A percentile compares a stretch with the other conserved stretches of the same genome.
Conservation (phyloP, 352 stramenopile genomes). For the Elongisporangium prolatum region DNA sequence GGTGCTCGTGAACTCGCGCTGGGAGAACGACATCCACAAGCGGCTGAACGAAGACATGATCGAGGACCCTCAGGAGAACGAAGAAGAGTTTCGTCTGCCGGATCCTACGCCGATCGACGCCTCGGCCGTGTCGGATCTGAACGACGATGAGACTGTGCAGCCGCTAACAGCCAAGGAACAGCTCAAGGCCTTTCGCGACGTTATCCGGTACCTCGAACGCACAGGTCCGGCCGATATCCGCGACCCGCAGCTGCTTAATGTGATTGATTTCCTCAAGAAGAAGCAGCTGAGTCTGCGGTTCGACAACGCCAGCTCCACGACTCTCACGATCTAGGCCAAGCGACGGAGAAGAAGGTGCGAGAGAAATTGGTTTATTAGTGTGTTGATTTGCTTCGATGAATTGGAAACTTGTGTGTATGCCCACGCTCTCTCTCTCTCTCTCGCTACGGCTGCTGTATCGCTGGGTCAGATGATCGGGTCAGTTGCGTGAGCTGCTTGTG, state of each 20-base stretch:
- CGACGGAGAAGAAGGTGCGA: background rate
- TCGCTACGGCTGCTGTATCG: background rate
- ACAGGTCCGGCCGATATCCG: conserved; percentile 57
- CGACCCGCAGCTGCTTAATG: conserved; percentile 65
- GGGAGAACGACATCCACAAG: conserved; percentile 89
- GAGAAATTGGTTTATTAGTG: background rate
- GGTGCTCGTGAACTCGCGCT: conserved; percentile 83
- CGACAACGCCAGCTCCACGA: conserved; percentile 79
- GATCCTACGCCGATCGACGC: conserved; percentile 36
- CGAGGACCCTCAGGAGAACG: conserved; percentile 73
- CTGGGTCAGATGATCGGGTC: no score
- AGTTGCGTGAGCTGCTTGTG: background rate
- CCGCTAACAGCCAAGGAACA: conserved; percentile 68
- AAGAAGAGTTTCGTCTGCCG: conserved; percentile 77
- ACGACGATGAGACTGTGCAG: conserved; percentile 38
- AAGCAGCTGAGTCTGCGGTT: conserved; percentile 85
- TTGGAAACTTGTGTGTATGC: background rate
- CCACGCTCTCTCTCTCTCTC: no score
- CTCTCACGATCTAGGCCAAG: conserved; percentile 67
- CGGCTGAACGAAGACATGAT: conserved; percentile 87
- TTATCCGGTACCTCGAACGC: conserved; percentile 83
- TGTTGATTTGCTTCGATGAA: background rate
- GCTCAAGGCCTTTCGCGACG: conserved; percentile 81
- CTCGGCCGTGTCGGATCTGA: conserved; percentile 11
- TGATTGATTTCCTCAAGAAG: conserved; percentile 87